Percentiles rank a stretch among this genome's conserved stretches.
Conservation (phyloP, 2,329 filamentous ascomycete genomes). For the Phialemoniopsis sp. region DNA sequence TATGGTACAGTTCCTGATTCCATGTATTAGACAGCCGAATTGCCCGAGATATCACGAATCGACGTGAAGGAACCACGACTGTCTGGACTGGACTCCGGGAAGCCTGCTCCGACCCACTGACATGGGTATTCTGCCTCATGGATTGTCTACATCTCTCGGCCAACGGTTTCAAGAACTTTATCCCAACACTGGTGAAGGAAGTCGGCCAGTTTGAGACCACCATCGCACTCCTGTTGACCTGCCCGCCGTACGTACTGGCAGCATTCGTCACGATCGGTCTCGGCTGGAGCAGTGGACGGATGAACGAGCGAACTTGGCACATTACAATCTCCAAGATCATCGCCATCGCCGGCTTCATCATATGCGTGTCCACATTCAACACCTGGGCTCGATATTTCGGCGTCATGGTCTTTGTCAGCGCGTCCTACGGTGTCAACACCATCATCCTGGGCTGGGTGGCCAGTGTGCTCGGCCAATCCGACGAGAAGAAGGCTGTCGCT, state of each 20-base stretch:
- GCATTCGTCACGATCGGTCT: conserved; percentile 30
- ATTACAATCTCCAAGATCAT: conserved; percentile 33
- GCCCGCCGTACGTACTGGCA: conserved; percentile 38
- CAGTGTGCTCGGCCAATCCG: conserved; percentile 34
- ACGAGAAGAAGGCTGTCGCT: conserved; percentile 40
- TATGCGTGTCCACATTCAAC: too few species aligned
- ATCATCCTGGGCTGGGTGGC: conserved; percentile 40
- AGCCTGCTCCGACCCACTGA: too few species aligned
- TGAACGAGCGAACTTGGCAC: conserved; percentile 44
- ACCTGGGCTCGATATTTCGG: too few species aligned
- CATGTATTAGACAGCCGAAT: too few species aligned
- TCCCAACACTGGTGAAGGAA: conserved; percentile 27
- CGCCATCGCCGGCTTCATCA: conserved; percentile 32
- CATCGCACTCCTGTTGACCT: conserved; percentile 41
- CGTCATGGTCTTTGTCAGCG: conserved; percentile 33
- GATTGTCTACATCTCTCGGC: conserved; percentile 9
- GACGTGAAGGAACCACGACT: too few species aligned
- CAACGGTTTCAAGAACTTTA: conserved; percentile 20
- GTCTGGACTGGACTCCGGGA: too few species aligned
- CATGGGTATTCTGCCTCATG: too few species aligned
- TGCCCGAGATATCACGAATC: too few species aligned
- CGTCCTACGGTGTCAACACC: conserved; percentile 34
- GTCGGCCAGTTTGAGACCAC: conserved; percentile 36
- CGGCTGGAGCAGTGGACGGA: conserved; percentile 33
- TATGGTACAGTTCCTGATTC: too few species aligned